These are phyloP conservation scores for Mycena metata DNA, from an alignment of 768 basidiomycete species.

Conservation along the genomic window DNA sequence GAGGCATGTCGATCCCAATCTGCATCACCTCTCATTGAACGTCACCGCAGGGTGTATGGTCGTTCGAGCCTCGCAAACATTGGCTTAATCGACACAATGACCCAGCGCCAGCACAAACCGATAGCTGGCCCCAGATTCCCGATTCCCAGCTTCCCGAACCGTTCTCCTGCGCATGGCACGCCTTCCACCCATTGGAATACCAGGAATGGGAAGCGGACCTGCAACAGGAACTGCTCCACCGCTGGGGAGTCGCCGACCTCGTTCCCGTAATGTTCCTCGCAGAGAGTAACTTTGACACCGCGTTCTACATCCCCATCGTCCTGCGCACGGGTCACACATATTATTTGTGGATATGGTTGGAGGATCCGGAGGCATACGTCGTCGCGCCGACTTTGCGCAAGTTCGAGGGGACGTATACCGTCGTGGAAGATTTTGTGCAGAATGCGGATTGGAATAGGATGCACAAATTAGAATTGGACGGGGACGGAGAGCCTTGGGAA, in stretches of 20 bases:
- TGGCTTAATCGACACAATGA: too few species aligned
- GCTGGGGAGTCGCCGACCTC: too few species aligned
- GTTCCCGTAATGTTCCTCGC: not conserved
- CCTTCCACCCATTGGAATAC: not conserved
- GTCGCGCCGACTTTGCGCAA: not conserved
- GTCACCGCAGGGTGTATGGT: not conserved
- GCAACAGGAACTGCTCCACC: too few species aligned
- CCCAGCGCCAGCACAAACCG: too few species aligned
- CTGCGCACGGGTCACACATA: not conserved
- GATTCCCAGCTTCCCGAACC: not conserved
- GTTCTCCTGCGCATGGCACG: constrained; percentile 1
- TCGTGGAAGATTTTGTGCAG: constrained; percentile 5
- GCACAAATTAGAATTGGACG: not conserved
- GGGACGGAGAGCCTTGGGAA: too few species aligned
- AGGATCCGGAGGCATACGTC: not conserved
- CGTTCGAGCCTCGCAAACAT: not conserved
- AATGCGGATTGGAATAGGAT: constrained; percentile 10
- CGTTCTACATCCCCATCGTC: not conserved
- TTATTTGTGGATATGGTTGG: not conserved
- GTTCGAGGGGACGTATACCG: not conserved
- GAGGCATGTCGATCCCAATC: not conserved
- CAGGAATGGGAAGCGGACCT: too few species aligned
- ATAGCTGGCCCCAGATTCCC: not conserved
- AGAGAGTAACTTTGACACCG: too few species aligned
- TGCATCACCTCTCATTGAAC: not conserved